These are phyloP conservation scores for Vaccinium corymbosum DNA, from an alignment of 148 eudicot genomes.

Conservation along the genomic window DNA sequence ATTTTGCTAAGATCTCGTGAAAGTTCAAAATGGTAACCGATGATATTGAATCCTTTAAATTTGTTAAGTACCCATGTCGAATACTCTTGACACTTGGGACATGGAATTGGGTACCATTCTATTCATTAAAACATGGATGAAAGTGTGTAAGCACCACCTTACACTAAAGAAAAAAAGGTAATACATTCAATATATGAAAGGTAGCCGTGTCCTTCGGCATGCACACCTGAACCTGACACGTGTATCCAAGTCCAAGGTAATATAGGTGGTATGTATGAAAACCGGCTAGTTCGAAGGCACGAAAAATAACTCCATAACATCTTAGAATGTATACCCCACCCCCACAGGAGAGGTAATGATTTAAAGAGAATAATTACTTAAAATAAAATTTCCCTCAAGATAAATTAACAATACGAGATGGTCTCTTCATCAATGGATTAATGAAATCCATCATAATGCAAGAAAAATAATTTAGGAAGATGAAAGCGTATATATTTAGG, in stretches of 20 bases:
- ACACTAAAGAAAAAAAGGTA: neutral
- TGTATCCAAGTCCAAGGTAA: neutral
- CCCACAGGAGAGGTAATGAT: neutral
- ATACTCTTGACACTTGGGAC: neutral
- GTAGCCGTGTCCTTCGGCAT: neutral
- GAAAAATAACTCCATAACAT: neutral
- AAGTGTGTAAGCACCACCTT: neutral
- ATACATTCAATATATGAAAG: neutral
- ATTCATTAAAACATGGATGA: neutral
- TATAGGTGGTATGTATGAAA: neutral
- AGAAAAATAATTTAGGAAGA: neutral
- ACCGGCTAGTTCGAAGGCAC: neutral
- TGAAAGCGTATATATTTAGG: neutral
- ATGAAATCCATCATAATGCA: neutral
- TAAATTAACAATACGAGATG: neutral
- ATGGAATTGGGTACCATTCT: neutral
- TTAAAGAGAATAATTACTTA: neutral
- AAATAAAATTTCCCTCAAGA: neutral
- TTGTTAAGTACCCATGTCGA: neutral
- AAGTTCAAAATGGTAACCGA: neutral
- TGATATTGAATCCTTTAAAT: neutral
- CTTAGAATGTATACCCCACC: neutral
- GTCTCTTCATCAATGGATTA: neutral
- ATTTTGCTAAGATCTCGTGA: neutral
- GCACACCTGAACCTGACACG: neutral